A percentile compares a stretch with the other conserved stretches of the same genome.
These are phyloP conservation scores for Pneumocystis sp. DNA, from an alignment of 1,139 yeast genomes.

Conservation along the genomic window DNA sequence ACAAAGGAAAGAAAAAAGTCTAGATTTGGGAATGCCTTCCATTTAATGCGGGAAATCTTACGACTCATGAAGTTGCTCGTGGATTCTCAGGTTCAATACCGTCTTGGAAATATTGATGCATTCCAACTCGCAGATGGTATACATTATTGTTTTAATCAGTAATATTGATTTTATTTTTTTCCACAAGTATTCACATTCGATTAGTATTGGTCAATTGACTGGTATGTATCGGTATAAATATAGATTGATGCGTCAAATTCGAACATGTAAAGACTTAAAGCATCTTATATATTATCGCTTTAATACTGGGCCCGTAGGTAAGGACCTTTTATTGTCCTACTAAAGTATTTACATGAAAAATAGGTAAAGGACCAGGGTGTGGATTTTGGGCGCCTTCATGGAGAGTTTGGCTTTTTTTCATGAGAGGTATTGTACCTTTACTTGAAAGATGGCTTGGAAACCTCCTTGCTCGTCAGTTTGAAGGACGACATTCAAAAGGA, in stretches of 20 bases:
- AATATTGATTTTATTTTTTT: constrained; percentile 2
- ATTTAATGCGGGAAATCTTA: constrained; percentile 74
- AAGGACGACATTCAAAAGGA: constrained; percentile 85
- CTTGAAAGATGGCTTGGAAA: constrained; percentile 93
- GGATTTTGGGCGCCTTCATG: constrained; percentile 99
- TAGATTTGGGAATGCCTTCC: constrained; percentile 93
- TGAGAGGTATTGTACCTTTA: constrained; percentile 86
- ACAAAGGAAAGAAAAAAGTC: constrained; percentile 94
- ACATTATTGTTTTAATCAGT: constrained; percentile 71
- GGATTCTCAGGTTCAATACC: constrained; percentile 82
- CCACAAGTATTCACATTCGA: neutral
- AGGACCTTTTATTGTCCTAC: neutral
- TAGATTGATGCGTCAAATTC: constrained; percentile 93
- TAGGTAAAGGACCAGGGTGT: constrained; percentile 82
- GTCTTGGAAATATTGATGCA: constrained; percentile 83
- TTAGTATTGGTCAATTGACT: constrained; percentile 66
- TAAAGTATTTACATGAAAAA: neutral
- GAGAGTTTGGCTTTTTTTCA: constrained; percentile 88
- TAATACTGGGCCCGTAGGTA: constrained; percentile 53
- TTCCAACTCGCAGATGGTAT: constrained; percentile 91
- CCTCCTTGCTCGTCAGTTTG: constrained; percentile 80
- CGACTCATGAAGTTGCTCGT: constrained; percentile 71
- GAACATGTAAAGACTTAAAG: constrained; percentile 89
- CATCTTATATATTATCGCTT: constrained; percentile 78
- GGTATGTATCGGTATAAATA: constrained; percentile 95